Conservation (phyloP, 805 yeast genomes). For the Saturnispora sanitii region DNA sequence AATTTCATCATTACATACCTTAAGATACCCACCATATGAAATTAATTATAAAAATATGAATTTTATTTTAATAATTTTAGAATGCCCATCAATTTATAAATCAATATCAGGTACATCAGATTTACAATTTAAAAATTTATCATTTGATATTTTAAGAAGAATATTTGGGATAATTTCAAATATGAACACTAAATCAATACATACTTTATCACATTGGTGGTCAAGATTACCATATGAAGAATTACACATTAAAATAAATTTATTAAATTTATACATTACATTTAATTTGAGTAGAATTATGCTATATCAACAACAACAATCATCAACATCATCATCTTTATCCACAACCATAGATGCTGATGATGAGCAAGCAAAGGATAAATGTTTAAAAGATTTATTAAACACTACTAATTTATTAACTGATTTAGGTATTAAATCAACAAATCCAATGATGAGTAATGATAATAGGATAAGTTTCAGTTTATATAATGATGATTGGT, state of each 20-base stretch:
- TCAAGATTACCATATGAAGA: slow-evolving; percentile 32
- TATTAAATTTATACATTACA: slow-evolving; percentile 67
- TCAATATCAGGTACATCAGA: slow-evolving; percentile 30
- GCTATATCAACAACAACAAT: slow-evolving; percentile 13
- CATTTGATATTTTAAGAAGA: slow-evolving; percentile 64
- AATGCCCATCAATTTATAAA: slow-evolving; percentile 51
- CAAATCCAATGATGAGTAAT: slow-evolving; percentile 10
- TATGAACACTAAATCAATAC: slow-evolving; percentile 30
- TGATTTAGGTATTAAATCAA: slow-evolving; percentile 3
- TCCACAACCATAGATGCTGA: not conserved
- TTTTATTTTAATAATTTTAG: slow-evolving; percentile 59
- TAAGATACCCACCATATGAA: slow-evolving; percentile 40
- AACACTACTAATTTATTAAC: slow-evolving; percentile 3
- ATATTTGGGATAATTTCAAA: slow-evolving; percentile 59
- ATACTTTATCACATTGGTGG: slow-evolving; percentile 45
- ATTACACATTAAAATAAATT: slow-evolving; percentile 49
- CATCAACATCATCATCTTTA: slow-evolving; percentile 6
- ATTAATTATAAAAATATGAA: slow-evolving; percentile 35
- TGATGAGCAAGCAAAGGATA: no score
- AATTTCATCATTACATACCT: slow-evolving; percentile 38
- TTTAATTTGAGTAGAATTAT: slow-evolving; percentile 54
- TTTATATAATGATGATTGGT: slow-evolving; percentile 78
- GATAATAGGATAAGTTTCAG: slow-evolving; percentile 36
- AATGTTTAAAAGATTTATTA: not conserved
- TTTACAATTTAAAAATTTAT: slow-evolving; percentile 39